Conservation (phyloP, 768 basidiomycete species). For the Suillus variegatus region DNA sequence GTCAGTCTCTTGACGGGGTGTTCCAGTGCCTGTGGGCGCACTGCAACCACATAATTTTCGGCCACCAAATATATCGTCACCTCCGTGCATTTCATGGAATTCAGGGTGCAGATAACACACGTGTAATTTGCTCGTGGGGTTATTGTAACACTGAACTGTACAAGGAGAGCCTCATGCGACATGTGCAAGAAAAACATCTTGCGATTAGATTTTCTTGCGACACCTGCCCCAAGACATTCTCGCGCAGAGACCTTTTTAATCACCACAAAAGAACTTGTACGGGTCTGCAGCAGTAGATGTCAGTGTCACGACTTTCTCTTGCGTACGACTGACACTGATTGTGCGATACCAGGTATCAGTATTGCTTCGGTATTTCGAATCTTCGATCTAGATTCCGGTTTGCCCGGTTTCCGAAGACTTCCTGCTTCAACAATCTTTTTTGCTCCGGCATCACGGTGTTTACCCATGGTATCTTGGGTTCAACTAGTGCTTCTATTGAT, state of each 20-base stretch:
- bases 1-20: neutral
- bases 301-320: neutral
- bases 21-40: neutral
- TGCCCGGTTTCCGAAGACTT: too few relatives aligned
- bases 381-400: neutral
- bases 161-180: neutral
- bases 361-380: neutral
- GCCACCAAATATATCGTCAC: neutral
- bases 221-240: neutral
- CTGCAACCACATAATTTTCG: neutral
- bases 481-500: neutral
- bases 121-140: neutral
- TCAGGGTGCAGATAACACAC: fast-evolving
- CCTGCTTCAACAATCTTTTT: neutral
- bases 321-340: neutral
- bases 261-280: neutral
- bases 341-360: neutral
- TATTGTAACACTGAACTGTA: too few relatives aligned
- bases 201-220: fast-evolving
- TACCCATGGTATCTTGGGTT: neutral
- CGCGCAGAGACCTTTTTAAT: neutral
- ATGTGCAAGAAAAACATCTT: neutral
- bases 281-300: neutral
- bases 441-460: neutral
- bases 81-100: neutral